These are phyloP conservation scores for Rachicladosporium sp. DNA, from an alignment of 2,329 filamentous ascomycete species.

Conservation along the genomic window DNA sequence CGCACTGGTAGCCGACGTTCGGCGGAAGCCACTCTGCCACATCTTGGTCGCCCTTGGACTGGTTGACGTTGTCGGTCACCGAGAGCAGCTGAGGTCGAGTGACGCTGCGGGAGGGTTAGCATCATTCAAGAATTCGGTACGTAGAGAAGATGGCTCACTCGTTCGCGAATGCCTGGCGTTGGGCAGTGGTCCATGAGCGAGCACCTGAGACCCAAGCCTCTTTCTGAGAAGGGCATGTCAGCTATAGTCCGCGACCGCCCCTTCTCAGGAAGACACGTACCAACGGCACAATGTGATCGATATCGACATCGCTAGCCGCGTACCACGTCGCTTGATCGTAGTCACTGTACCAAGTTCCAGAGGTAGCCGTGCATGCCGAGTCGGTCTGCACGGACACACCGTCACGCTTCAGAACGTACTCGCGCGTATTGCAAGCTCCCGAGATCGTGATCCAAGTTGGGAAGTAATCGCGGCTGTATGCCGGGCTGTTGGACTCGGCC, in stretches of 20 bases:
- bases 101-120: constrained; percentile 44
- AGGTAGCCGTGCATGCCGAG: constrained; percentile 48
- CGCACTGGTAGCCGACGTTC: constrained; percentile 59
- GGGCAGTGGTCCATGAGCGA: constrained; percentile 54
- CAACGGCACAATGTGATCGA: constrained; percentile 73
- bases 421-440: constrained; percentile 59
- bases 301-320: constrained; percentile 57
- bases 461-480: constrained; percentile 56
- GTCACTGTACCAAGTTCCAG: constrained; percentile 57
- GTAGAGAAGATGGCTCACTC: constrained; percentile 9
- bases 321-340: constrained; percentile 66
- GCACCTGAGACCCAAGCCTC: constrained; percentile 46
- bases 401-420: constrained; percentile 62
- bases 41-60: constrained; percentile 57
- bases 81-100: constrained; percentile 64
- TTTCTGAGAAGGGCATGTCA: constrained; percentile 2
- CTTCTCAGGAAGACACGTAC: constrained; percentile 26
- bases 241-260: constrained; percentile 60
- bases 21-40: constrained; percentile 69
- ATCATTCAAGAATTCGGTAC: too few species aligned
- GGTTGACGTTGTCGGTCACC: constrained; percentile 67
- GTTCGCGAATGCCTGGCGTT: constrained; percentile 57
- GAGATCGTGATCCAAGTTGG: constrained; percentile 56
- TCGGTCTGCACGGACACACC: constrained; percentile 50
- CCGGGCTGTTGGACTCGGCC: constrained; percentile 22